These are phyloP conservation scores for Exophiala mesophila DNA, from an alignment of 2,329 filamentous ascomycete species.

Conservation along the genomic window DNA sequence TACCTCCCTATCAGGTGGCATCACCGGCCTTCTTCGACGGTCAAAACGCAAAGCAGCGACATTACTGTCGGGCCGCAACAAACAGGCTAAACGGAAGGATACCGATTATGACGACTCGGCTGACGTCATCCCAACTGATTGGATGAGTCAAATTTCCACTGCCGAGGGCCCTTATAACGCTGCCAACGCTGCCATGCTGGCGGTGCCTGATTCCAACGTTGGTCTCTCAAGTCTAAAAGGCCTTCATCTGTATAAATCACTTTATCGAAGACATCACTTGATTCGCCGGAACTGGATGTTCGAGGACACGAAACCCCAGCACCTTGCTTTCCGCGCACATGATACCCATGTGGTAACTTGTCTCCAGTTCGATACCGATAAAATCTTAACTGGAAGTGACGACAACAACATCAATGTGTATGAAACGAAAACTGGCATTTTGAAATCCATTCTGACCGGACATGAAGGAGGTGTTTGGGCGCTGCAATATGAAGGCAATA, in stretches of 20 bases:
- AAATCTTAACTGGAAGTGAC: slow-evolving; percentile 95
- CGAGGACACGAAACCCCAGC: slow-evolving; percentile 72
- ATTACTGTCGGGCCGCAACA: slow-evolving; percentile 42
- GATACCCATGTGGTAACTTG: slow-evolving; percentile 96
- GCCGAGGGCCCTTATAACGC: slow-evolving; percentile 82
- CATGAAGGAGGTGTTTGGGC: slow-evolving; percentile 98
- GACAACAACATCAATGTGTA: slow-evolving; percentile 98
- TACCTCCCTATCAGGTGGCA: slow-evolving; percentile 11
- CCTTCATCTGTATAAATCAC: slow-evolving; percentile 90
- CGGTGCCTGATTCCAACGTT: slow-evolving; percentile 75
- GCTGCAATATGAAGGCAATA: slow-evolving; percentile 91
- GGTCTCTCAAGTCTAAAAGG: slow-evolving; percentile 73
- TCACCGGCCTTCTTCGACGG: slow-evolving; percentile 27
- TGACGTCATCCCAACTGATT: slow-evolving; percentile 39
- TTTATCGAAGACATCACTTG: slow-evolving; percentile 88
- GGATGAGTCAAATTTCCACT: slow-evolving; percentile 45
- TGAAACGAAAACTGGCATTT: slow-evolving; percentile 86
- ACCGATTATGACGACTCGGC: slow-evolving; percentile 40
- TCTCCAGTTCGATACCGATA: slow-evolving; percentile 94
- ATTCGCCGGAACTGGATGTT: slow-evolving; percentile 91
- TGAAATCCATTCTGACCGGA: slow-evolving; percentile 78
- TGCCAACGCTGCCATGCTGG: slow-evolving; percentile 75
- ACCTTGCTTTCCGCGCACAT: slow-evolving; percentile 94
- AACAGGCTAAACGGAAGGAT: slow-evolving; percentile 54
- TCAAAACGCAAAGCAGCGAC: slow-evolving; percentile 47